These are phyloP conservation scores for Ascochyta viciae-villosae DNA, from an alignment of 2,329 filamentous ascomycete genomes.

Conservation along the genomic window DNA sequence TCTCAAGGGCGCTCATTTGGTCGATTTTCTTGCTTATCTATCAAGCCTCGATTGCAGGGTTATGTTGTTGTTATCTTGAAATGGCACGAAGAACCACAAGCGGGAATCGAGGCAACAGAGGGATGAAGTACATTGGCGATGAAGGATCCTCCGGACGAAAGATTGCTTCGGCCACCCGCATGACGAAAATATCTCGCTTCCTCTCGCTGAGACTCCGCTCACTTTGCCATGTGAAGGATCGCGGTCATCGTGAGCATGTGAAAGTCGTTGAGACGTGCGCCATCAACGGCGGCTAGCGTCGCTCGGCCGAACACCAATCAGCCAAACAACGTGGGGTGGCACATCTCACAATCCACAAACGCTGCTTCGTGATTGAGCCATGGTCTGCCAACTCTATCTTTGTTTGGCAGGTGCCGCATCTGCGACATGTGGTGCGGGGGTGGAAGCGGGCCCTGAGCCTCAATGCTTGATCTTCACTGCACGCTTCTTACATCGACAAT, in stretches of 20 bases:
- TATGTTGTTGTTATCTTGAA: conserved; percentile 5
- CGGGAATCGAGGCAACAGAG: conserved; percentile 1
- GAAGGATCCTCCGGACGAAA: background rate
- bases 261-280: conserved; percentile 26
- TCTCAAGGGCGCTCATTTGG: background rate
- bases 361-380: background rate
- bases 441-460: background rate
- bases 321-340: conserved; percentile 21
- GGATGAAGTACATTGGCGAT: conserved; percentile 1
- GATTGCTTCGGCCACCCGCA: conserved; percentile 7
- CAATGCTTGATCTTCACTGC: background rate
- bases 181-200: conserved; percentile 22
- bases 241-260: conserved; percentile 27
- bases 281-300: conserved; percentile 25
- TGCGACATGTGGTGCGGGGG: conserved; percentile 11
- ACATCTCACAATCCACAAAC: background rate
- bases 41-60: conserved; percentile 9
- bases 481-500: too few species aligned
- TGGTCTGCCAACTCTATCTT: background rate
- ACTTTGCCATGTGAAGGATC: conserved; percentile 11
- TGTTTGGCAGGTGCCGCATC: background rate
- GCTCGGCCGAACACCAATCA: conserved; percentile 25
- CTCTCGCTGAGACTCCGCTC: conserved; percentile 6
- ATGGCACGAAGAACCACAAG: conserved; percentile 12
- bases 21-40: conserved; percentile 21